Conservation (phyloP, 2,329 filamentous ascomycete species). For the Aspergillus sp. region DNA sequence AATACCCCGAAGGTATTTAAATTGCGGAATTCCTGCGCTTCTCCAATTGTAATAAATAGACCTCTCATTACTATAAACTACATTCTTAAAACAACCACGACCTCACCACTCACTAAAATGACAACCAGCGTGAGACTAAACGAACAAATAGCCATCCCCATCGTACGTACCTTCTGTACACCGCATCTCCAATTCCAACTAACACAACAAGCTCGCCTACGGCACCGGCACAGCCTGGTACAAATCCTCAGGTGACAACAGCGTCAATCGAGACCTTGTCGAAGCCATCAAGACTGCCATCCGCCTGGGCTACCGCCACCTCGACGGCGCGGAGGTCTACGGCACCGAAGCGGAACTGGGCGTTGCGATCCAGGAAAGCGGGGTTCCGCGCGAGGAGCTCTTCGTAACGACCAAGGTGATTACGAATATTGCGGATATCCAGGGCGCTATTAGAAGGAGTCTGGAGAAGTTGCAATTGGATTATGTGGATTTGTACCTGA, state of each 20-base stretch:
- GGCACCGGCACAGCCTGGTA: slow-evolving; percentile 60
- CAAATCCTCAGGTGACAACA: slow-evolving; percentile 44
- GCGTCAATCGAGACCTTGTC: slow-evolving; percentile 49
- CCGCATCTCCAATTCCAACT: neutral
- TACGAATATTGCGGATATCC: slow-evolving; percentile 49
- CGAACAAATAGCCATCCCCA: slow-evolving; percentile 50
- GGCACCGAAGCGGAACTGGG: slow-evolving; percentile 45
- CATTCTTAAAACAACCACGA: too few relatives aligned
- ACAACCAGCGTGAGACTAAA: slow-evolving; percentile 40
- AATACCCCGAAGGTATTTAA: too few relatives aligned
- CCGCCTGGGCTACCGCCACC: slow-evolving; percentile 53
- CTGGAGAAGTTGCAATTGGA: slow-evolving; percentile 55
- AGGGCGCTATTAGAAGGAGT: slow-evolving; percentile 48
- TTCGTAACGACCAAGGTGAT: slow-evolving; percentile 54
- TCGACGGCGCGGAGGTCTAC: slow-evolving; percentile 57
- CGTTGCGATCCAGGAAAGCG: slow-evolving; percentile 42
- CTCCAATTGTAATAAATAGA: too few relatives aligned
- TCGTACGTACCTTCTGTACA: slow-evolving; percentile 33
- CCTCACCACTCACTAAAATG: too few relatives aligned
- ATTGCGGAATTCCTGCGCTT: too few relatives aligned
- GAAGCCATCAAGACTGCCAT: slow-evolving; percentile 53
- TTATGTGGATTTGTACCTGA: slow-evolving; percentile 60
- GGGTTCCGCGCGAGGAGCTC: slow-evolving; percentile 41
- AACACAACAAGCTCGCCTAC: slow-evolving; percentile 48
- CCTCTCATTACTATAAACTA: too few relatives aligned